phyloP scores from a whole-genome alignment of 352 stramenopile species.

The Globisporangium takayamanum region DNA sequence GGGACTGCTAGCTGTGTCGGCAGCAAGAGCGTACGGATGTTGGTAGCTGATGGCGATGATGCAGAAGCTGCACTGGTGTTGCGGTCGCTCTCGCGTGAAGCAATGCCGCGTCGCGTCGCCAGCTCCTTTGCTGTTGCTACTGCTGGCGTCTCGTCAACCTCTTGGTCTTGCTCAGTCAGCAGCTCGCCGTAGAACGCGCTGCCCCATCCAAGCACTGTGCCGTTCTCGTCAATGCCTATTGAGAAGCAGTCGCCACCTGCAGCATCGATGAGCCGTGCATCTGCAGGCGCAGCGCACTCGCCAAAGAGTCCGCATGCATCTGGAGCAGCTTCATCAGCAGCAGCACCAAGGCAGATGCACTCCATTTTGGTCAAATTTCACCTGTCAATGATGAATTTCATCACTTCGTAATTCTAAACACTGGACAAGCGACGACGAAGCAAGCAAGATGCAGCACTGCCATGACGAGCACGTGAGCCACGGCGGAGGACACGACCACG shows the following conservation, averaged over 20 bases:
- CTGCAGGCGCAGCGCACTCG: constrained; percentile 20
- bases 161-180: neutral
- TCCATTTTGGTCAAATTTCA: constrained; percentile 11
- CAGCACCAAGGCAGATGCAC: constrained; percentile 3
- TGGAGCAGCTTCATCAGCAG: neutral
- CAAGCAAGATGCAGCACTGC: constrained; percentile 42
- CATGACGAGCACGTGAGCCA: constrained; percentile 50
- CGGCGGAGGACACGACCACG: constrained; percentile 40
- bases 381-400: neutral
- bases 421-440: neutral
- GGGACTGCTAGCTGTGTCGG: constrained; percentile 16
- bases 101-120: too few species aligned
- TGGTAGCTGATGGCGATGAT: too few species aligned
- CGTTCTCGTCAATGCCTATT: constrained; percentile 24
- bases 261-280: constrained; percentile 13
- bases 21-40: neutral
- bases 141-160: neutral
- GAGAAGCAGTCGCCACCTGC: constrained; percentile 58
- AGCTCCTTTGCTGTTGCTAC: neutral
- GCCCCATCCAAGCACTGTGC: constrained; percentile 51
- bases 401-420: neutral
- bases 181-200: constrained; percentile 63
- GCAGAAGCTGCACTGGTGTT: neutral
- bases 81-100: too few species aligned
- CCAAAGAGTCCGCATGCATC: constrained; percentile 21